Conservation (phyloP, 208 protist genomes). For the Ichthyophonus hoferi region DNA sequence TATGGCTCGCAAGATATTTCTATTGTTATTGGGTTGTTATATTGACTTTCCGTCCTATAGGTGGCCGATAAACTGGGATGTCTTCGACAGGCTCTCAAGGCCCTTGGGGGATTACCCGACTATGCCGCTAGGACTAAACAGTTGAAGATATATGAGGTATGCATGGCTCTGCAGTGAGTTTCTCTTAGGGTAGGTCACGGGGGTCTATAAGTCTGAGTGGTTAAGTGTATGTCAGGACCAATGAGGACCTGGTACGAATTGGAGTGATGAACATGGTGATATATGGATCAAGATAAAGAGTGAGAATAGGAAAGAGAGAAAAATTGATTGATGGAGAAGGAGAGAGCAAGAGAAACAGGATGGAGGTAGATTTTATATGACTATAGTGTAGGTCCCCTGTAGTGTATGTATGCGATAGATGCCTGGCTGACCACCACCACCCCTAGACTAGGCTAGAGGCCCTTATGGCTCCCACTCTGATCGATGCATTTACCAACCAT, state of each 20-base stretch:
- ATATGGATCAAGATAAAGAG: too few relatives aligned
- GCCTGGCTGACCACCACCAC: too few relatives aligned
- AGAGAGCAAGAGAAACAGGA: background rate
- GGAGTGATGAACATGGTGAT: too few relatives aligned
- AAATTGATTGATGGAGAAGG: background rate
- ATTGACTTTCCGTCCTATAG: too few relatives aligned
- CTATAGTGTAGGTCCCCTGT: background rate
- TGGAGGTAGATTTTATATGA: background rate
- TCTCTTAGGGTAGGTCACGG: too few relatives aligned
- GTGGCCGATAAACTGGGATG: background rate
- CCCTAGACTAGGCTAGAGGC: background rate
- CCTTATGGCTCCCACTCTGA: background rate
- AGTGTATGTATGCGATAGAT: too few relatives aligned
- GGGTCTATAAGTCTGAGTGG: too few relatives aligned
- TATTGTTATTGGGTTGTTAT: too few relatives aligned
- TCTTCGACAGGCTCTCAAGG: background rate
- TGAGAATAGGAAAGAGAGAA: background rate
- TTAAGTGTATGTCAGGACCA: background rate
- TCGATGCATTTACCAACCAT: background rate
- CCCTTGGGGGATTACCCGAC: background rate
- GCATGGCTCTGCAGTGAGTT: too few relatives aligned
- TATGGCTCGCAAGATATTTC: too few relatives aligned
- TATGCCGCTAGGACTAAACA: background rate
- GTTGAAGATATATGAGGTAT: background rate
- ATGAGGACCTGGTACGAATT: too few relatives aligned